A percentile compares a stretch with the other conserved stretches of the same genome.
Conservation (phyloP, 139 green algal genomes). For the Tetraselmis striata region DNA sequence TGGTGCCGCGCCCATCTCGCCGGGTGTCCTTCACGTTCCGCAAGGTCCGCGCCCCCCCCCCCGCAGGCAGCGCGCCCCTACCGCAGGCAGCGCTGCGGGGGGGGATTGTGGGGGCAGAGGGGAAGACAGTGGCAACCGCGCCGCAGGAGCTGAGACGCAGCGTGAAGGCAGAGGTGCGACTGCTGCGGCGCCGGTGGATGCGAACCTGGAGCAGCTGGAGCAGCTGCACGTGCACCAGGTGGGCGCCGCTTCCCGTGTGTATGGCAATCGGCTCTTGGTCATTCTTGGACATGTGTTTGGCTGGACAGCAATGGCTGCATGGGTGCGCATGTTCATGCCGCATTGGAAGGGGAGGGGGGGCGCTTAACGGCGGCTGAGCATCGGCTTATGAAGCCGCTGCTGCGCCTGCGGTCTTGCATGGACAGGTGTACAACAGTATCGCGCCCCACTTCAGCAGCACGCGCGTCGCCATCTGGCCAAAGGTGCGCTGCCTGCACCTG, state of each 20-base stretch:
- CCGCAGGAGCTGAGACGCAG: neutral
- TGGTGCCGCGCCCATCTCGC: conserved; percentile 32
- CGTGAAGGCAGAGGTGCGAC: neutral
- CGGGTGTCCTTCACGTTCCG: conserved; percentile 87
- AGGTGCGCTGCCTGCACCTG: neutral
- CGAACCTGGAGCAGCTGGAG: conserved; percentile 43
- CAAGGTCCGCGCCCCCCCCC: conserved; percentile 32
- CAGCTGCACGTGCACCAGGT: conserved; percentile 69
- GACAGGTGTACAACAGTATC: conserved; percentile 81
- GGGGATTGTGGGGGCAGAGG: neutral
- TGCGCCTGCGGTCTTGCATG: neutral
- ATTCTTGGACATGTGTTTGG: too few species aligned
- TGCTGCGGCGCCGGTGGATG: neutral
- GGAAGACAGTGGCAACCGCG: neutral
- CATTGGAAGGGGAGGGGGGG: too few species aligned
- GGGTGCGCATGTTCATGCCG: too few species aligned
- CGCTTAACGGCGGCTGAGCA: too few species aligned
- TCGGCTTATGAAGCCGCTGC: neutral
- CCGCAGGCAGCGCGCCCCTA: neutral
- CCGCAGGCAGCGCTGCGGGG: conserved; percentile 3
- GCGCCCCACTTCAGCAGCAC: conserved; percentile 93
- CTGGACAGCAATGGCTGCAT: too few species aligned
- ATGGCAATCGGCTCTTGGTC: neutral
- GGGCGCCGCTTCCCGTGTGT: neutral
- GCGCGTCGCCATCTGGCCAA: conserved; percentile 20